Percentiles rank a stretch among this genome's conserved stretches.
Evolutionary conservation across 805 yeast species (phyloP).

Genomic region (Ogataea philodendri): DNA sequence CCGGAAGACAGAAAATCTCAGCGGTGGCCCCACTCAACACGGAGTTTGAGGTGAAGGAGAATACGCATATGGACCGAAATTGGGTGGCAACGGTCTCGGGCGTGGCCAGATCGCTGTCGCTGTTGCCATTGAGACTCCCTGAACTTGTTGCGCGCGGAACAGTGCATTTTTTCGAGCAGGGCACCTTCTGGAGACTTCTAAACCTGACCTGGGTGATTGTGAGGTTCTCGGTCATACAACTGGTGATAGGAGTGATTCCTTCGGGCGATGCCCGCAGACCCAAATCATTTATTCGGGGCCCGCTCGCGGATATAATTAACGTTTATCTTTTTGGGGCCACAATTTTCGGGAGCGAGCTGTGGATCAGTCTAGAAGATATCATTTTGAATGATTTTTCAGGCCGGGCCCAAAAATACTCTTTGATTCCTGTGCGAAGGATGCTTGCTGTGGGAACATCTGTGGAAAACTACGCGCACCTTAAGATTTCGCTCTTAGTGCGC

Average conservation of each 20-base stretch:
- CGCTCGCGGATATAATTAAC: not conserved
- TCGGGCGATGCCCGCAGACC: conserved; percentile 1
- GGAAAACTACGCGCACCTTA: too few relatives aligned
- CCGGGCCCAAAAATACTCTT: not conserved
- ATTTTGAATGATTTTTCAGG: not conserved
- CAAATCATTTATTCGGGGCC: not conserved
- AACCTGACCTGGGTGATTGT: conserved; percentile 8
- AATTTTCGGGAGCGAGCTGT: not conserved
- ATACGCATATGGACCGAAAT: not conserved
- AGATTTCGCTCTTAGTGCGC: conserved; percentile 2
- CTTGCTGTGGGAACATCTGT: too few relatives aligned
- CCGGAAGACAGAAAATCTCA: conserved; percentile 35
- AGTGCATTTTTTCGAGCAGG: conserved; percentile 16
- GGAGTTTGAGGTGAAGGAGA: not conserved
- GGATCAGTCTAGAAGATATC: not conserved
- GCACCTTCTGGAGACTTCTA: conserved; percentile 17
- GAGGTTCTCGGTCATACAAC: conserved; percentile 10
- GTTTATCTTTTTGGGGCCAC: not conserved
- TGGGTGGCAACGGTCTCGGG: not conserved
- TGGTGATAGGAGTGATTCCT: conserved; percentile 5
- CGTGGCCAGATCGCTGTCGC: not conserved
- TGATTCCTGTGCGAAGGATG: too few relatives aligned
- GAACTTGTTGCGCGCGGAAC: conserved; percentile 2
- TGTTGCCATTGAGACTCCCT: not conserved
- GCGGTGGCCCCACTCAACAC: conserved; percentile 17